These are phyloP conservation scores for Aspergillus coremiiformis DNA, from an alignment of 495 filamentous ascomycete genomes.

Conservation along the genomic window DNA sequence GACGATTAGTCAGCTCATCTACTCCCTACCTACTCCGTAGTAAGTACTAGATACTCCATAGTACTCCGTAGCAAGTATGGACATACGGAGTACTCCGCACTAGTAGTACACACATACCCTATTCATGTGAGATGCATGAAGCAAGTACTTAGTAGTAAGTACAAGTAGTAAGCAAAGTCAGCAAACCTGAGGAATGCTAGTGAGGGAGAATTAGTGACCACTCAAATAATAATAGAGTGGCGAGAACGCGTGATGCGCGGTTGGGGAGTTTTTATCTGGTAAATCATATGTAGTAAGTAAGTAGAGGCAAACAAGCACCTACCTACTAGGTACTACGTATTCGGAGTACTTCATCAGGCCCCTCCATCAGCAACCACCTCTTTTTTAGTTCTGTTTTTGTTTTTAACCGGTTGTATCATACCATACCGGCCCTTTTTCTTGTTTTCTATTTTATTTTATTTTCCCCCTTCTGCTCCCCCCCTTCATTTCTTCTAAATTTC, in stretches of 20 bases:
- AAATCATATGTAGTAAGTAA: neutral
- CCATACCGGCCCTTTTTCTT: neutral
- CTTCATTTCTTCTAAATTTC: no score
- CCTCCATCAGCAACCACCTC: no score
- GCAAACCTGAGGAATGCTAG: neutral
- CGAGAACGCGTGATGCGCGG: slow-evolving; percentile 13
- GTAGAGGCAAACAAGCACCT: neutral
- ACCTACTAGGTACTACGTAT: no score
- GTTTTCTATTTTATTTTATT: neutral
- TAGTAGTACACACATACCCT: neutral
- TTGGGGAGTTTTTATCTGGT: neutral
- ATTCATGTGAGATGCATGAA: neutral
- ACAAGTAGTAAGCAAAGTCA: neutral
- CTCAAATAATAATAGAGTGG: slow-evolving; percentile 6
- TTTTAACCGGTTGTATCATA: neutral
- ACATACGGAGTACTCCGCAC: no score
- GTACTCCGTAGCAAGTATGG: no score
- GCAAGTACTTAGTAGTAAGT: neutral
- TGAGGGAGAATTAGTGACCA: neutral
- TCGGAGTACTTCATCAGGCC: neutral
- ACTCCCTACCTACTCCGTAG: neutral
- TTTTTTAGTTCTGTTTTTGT: neutral
- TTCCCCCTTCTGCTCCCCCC: no score
- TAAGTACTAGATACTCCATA: no score
- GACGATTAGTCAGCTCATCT: neutral